Base-by-base conservation (phyloP, 768 basidiomycete species). In the Porpolomopsis calyptriformis region DNA sequence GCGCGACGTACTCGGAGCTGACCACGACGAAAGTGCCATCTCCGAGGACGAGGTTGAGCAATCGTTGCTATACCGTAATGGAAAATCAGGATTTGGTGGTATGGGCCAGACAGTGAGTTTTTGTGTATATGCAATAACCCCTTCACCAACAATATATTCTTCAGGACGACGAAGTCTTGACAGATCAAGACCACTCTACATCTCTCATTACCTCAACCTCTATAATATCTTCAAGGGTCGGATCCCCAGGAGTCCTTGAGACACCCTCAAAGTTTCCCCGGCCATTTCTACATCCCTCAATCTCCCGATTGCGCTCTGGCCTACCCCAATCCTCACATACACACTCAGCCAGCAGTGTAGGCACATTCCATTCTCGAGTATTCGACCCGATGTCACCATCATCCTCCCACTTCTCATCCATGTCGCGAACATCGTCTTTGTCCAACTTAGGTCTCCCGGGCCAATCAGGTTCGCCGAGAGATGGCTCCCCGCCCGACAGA, bases 241-340 rank as follows among this genome's bases (percentile, higher is more conserved):
- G 56, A 9, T 68, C 70, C n/a, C 69, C 69, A 16, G 55, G 49
- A 34, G 53, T 53, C 26, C 61, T 52, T 29, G 60, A 60, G 2
- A 57, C 56, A 10, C 61, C 66, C 22, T 60, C 67, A 14, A 71
- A 65, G 50, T 57, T 72, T 8, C 64, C 74, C 3, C 71, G 73
- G 31, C 73, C 79, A 10, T 86, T 82, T 58, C 59, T 86, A 16
- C 80, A 84, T 53, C 82, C 83, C 3, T 74, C 70, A n/a, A 74
- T 86, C 4, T 90, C 86, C 23, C 75, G 86, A n/a, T 73, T 87
- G 34, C 83, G 86, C 35, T 86, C 88, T 10, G 72, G 71, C 55
- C 70, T 73, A 4, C 77, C 79, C 10, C 72, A 69, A 20, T 60
- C 68, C 22, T 68, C 71, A 20, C 55, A 58, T 11, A 55, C 66